Conservation (phyloP, 2,329 filamentous ascomycete species). For the Pestalotiopsis sp. region DNA sequence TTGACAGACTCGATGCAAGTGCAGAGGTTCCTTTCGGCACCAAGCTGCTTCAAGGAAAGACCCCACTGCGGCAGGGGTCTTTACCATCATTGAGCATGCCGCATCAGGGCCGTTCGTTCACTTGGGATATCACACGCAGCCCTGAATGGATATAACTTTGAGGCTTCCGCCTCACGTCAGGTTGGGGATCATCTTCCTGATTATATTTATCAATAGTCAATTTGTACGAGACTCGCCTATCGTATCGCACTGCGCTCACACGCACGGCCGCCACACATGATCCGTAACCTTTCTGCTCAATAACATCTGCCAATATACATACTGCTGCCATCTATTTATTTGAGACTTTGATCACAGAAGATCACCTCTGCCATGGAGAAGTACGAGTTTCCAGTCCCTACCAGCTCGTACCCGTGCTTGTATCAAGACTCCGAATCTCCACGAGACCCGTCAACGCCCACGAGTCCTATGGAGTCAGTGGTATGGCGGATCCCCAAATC, state of each 20-base stretch:
- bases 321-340: too few species aligned
- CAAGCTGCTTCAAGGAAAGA: slow-evolving; percentile 1
- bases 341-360: too few species aligned
- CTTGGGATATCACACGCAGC: neutral
- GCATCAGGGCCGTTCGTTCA: neutral
- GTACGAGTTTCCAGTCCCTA: slow-evolving; percentile 35
- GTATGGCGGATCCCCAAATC: slow-evolving; percentile 27
- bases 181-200: neutral
- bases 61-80: neutral
- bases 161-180: neutral
- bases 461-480: slow-evolving; percentile 39
- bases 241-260: neutral
- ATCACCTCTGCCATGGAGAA: slow-evolving; percentile 32
- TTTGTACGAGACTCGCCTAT: neutral
- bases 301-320: neutral
- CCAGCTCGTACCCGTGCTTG: slow-evolving; percentile 33
- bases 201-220: neutral
- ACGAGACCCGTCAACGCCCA: slow-evolving; percentile 37
- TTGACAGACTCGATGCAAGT: slow-evolving; percentile 3
- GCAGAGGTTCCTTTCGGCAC: neutral
- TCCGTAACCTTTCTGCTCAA: neutral
- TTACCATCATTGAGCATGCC: neutral
- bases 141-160: slow-evolving; percentile 9
- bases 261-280: neutral
- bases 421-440: slow-evolving; percentile 40